These are phyloP conservation scores for Leucogyrophana mollusca DNA, from an alignment of 768 basidiomycete species.

Conservation along the genomic window DNA sequence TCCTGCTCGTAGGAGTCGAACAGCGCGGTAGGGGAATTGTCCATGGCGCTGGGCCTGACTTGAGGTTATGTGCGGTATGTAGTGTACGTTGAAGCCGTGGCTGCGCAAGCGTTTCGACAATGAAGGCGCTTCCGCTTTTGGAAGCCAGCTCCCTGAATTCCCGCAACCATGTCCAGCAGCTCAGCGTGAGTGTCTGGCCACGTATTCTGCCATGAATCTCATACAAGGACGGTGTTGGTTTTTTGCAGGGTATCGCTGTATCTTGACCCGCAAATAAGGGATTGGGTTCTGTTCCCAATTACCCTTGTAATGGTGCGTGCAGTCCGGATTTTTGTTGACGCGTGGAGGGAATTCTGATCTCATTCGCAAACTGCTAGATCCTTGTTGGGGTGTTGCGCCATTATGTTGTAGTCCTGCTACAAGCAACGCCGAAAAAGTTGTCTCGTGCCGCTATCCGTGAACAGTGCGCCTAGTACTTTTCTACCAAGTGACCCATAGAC, in stretches of 20 bases:
- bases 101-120: constrained; percentile 15
- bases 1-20: constrained; percentile 93
- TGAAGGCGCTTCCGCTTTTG: constrained; percentile 6
- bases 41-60: constrained; percentile 47
- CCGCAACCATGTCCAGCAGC: constrained; percentile 36
- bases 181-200: constrained; percentile 19
- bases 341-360: no score
- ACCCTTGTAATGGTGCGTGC: constrained; percentile 89
- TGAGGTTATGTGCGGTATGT: constrained; percentile 5
- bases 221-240: not conserved
- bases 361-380: constrained; percentile 49
- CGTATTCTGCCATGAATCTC: not conserved
- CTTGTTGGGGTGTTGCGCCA: constrained; percentile 91
- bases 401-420: constrained; percentile 86
- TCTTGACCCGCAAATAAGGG: constrained; percentile 94
- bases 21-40: constrained; percentile 79
- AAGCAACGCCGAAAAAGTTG: constrained; percentile 79
- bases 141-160: constrained; percentile 16
- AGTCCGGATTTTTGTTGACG: not conserved
- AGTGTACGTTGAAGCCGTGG: constrained; percentile 12
- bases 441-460: constrained; percentile 80
- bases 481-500: constrained; percentile 1
- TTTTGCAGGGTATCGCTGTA: constrained; percentile 51
- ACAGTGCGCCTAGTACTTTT: constrained; percentile 62
- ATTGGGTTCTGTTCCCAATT: constrained; percentile 94